A percentile compares a stretch with the other conserved stretches of the same genome.
Conservation (phyloP, 441 rosid genomes). For the Corymbia calophylla region DNA sequence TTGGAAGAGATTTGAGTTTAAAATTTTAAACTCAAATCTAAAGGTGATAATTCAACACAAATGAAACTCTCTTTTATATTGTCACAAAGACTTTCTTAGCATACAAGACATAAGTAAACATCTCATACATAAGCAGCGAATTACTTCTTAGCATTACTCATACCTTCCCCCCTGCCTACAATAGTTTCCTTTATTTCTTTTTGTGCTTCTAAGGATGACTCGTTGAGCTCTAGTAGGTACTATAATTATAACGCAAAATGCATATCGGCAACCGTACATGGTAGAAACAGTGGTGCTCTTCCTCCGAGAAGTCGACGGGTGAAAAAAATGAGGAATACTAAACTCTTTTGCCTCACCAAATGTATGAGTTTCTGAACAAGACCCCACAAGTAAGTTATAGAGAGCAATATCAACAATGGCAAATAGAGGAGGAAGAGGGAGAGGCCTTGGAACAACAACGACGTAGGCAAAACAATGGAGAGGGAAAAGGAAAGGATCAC, state of each 20-base stretch:
- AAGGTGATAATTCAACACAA: fast-evolving
- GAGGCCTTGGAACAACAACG: not conserved
- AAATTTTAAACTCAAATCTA: too few species aligned
- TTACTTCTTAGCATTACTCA: not conserved
- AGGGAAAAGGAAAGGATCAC: not conserved
- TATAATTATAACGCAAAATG: not conserved
- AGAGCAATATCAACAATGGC: not conserved
- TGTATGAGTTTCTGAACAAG: not conserved
- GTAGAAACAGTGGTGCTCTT: not conserved
- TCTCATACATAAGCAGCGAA: not conserved
- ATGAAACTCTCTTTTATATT: not conserved
- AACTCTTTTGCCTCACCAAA: not conserved
- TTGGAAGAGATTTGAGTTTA: too few species aligned
- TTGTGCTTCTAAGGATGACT: not conserved
- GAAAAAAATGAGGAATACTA: not conserved
- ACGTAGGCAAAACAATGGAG: not conserved
- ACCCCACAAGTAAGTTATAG: not conserved
- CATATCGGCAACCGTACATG: not conserved
- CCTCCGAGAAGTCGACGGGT: not conserved
- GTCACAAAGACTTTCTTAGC: not conserved
- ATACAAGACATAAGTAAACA: not conserved
- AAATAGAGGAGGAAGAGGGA: not conserved
- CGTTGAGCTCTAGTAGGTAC: not conserved
- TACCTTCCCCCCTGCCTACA: not conserved
- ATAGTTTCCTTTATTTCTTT: not conserved